A percentile compares a stretch with the other conserved stretches of the same genome.
These are phyloP conservation scores for Colletotrichum sp. DNA, from an alignment of 2,329 filamentous ascomycete species.

Conservation along the genomic window DNA sequence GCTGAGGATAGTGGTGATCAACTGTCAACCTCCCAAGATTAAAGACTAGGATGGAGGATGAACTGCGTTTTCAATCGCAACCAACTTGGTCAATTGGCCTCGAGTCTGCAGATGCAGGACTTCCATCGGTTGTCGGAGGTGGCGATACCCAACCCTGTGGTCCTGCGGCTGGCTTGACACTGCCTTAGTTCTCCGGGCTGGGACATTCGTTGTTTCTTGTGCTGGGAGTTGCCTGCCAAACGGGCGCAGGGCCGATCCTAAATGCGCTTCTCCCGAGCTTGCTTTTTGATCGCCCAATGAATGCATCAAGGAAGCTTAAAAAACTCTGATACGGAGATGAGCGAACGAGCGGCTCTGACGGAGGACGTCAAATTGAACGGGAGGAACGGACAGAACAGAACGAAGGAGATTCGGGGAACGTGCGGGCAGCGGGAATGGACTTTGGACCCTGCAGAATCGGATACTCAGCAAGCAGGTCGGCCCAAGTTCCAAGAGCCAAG, in stretches of 20 bases:
- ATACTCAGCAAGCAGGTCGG: conserved; percentile 11
- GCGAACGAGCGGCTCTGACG: neutral
- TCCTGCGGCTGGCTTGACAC: conserved; percentile 1
- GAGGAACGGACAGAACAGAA: neutral
- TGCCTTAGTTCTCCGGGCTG: neutral
- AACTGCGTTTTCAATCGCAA: neutral
- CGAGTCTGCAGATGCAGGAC: neutral
- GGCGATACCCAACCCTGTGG: conserved; percentile 8
- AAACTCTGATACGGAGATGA: neutral
- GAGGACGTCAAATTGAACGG: neutral
- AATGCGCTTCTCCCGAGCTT: neutral
- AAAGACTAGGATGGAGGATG: neutral
- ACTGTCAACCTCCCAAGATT: neutral
- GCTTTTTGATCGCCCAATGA: neutral
- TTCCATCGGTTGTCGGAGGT: neutral
- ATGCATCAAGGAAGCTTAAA: neutral
- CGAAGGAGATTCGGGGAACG: neutral
- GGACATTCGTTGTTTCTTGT: neutral
- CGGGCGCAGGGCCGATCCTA: neutral
- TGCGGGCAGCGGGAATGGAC: conserved; percentile 1
- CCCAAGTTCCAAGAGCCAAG: neutral
- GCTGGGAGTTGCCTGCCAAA: neutral
- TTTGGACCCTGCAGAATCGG: conserved; percentile 23
- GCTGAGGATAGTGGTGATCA: neutral
- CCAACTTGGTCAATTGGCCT: neutral